Evolutionary conservation across 2,329 filamentous ascomycete species (phyloP).

Genomic region (Passalora sequoiae): DNA sequence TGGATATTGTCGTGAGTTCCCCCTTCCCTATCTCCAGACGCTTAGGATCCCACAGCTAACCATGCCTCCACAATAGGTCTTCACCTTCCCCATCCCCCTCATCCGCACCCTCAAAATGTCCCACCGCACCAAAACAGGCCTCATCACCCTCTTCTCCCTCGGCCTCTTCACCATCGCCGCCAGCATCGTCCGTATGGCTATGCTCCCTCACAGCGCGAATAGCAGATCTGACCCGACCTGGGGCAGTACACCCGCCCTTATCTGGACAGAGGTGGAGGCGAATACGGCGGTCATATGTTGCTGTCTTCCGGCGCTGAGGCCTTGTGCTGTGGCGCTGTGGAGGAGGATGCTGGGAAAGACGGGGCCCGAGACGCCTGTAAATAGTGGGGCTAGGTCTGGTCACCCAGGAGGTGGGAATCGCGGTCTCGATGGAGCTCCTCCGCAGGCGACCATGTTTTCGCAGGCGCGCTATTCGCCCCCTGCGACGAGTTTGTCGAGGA

Average conservation of each 20-base stretch:
- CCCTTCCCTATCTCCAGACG: too few relatives aligned
- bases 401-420: neutral
- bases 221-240: conserved; percentile 23
- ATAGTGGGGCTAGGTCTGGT: neutral
- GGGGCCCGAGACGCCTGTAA: conserved; percentile 2
- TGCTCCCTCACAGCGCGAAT: conserved; percentile 18
- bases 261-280: conserved; percentile 28
- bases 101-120: conserved; percentile 25
- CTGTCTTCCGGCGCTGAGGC: conserved; percentile 24
- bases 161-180: conserved; percentile 28
- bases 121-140: conserved; percentile 19
- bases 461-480: neutral
- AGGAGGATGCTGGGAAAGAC: neutral
- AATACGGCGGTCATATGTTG: conserved; percentile 26
- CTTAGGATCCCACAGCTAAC: too few relatives aligned
- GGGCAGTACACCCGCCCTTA: conserved; percentile 21
- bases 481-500: neutral
- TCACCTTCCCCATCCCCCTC: conserved; percentile 27
- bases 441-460: neutral
- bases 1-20: conserved; percentile 26
- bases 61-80: too few relatives aligned
- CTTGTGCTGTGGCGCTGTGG: conserved; percentile 7
- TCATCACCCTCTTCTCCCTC: conserved; percentile 24
- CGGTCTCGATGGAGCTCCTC: too few relatives aligned
- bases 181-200: conserved; percentile 25